These are phyloP conservation scores for Fusarium sp. DNA, from an alignment of 2,329 filamentous ascomycete genomes.

Conservation along the genomic window DNA sequence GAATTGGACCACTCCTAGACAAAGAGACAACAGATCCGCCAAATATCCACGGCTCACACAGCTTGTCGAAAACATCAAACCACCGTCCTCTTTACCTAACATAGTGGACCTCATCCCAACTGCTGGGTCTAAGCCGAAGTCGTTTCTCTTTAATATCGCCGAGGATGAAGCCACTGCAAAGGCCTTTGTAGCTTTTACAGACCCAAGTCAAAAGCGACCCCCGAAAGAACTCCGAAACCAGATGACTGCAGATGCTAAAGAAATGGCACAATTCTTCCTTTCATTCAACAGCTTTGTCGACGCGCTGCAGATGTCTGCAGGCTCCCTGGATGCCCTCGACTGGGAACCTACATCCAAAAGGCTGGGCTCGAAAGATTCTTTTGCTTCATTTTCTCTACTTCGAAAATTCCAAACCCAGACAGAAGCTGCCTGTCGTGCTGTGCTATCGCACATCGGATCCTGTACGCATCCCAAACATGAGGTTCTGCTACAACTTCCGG, in stretches of 20 bases:
- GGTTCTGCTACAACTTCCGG: neutral
- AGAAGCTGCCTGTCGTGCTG: neutral
- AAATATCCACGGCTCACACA: neutral
- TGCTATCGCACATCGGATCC: neutral
- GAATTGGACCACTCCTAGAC: neutral
- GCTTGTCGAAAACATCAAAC: neutral
- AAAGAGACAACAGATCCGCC: neutral
- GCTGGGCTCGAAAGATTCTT: neutral
- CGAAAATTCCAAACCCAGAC: neutral
- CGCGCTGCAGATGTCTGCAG: neutral
- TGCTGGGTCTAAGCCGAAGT: neutral
- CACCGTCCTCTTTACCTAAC: no score
- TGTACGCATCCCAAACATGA: neutral
- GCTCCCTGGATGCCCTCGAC: neutral
- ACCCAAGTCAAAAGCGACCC: neutral
- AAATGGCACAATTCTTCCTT: neutral
- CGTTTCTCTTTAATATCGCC: neutral
- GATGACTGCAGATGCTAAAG: neutral
- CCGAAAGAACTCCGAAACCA: neutral
- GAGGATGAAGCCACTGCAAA: neutral
- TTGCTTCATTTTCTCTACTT: neutral
- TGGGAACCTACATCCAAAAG: neutral
- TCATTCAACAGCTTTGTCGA: neutral
- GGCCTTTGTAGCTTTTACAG: neutral
- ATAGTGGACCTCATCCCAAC: neutral